Percentiles rank a stretch among this genome's conserved stretches.
Evolutionary conservation across 768 basidiomycete genomes (phyloP).

Genomic region (Dioszegia crocea): DNA sequence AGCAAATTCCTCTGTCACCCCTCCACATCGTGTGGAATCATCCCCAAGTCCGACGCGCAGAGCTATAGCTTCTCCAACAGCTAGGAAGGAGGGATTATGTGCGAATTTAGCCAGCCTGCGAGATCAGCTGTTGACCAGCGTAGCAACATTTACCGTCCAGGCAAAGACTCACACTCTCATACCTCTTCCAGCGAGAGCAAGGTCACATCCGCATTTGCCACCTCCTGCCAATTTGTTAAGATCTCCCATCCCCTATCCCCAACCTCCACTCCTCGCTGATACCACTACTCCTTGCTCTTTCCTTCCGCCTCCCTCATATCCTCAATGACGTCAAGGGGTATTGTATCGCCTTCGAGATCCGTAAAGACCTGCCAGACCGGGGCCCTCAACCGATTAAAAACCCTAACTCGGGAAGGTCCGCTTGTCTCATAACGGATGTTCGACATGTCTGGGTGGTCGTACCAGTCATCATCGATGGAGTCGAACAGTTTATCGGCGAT

Average conservation of each 20-base stretch:
- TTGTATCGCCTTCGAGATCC: not conserved
- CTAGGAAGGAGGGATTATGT: too few relatives aligned
- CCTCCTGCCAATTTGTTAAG: not conserved
- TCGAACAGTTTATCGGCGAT: not conserved
- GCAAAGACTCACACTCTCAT: too few relatives aligned
- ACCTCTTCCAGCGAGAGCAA: too few relatives aligned
- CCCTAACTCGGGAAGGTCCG: not conserved
- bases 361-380: not conserved
- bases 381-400: not conserved
- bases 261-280: not conserved
- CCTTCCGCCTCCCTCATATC: not conserved
- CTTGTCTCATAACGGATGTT: not conserved
- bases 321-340: not conserved
- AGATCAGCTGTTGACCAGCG: too few relatives aligned
- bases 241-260: slow-evolving; percentile 7
- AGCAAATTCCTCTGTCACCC: too few relatives aligned
- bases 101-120: too few relatives aligned
- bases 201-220: too few relatives aligned
- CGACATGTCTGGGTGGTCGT: not conserved
- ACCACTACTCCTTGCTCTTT: not conserved
- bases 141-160: too few relatives aligned
- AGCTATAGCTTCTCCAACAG: too few relatives aligned
- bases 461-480: not conserved
- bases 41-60: too few relatives aligned
- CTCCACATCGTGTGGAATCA: too few relatives aligned